Conservation (phyloP, 2,329 filamentous ascomycete genomes). For the Apiospora malaysiana region DNA sequence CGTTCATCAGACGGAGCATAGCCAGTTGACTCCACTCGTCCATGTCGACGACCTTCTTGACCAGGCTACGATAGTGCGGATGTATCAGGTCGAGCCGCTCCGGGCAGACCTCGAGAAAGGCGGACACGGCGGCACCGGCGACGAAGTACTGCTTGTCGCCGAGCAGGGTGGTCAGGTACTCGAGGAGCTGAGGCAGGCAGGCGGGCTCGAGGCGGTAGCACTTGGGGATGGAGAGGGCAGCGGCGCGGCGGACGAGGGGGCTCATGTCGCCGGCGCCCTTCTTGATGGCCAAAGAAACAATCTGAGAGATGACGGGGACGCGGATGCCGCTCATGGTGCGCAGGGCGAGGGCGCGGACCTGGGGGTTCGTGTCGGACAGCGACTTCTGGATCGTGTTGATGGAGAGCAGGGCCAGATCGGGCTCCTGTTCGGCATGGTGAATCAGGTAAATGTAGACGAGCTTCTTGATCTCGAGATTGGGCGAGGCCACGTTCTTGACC, state of each 20-base stretch:
- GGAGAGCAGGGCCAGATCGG: constrained; percentile 90
- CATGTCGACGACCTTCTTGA: constrained; percentile 96
- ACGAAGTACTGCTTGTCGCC: constrained; percentile 96
- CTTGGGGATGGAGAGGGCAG: constrained; percentile 92
- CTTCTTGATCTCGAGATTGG: constrained; percentile 95
- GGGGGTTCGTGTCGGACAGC: constrained; percentile 87
- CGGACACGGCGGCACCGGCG: constrained; percentile 88
- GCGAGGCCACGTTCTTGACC: constrained; percentile 95
- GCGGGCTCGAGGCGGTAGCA: constrained; percentile 90
- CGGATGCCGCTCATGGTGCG: constrained; percentile 97
- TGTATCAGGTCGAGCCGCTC: constrained; percentile 88
- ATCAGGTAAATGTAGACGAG: constrained; percentile 98
- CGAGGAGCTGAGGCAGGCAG: constrained; percentile 82
- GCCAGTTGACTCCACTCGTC: constrained; percentile 97
- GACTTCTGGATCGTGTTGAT: constrained; percentile 99
- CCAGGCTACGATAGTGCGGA: constrained; percentile 82
- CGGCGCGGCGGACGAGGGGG: constrained; percentile 88
- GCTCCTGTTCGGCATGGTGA: constrained; percentile 94
- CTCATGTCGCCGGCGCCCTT: constrained; percentile 94
- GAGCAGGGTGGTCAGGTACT: constrained; percentile 78
- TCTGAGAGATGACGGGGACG: constrained; percentile 98
- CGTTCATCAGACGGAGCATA: constrained; percentile 78
- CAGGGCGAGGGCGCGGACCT: constrained; percentile 88
- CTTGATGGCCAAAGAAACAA: constrained; percentile 94
- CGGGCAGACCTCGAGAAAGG: constrained; percentile 89